These are phyloP conservation scores for Diaporthe sp. DNA, from an alignment of 2,329 filamentous ascomycete species.

Conservation along the genomic window DNA sequence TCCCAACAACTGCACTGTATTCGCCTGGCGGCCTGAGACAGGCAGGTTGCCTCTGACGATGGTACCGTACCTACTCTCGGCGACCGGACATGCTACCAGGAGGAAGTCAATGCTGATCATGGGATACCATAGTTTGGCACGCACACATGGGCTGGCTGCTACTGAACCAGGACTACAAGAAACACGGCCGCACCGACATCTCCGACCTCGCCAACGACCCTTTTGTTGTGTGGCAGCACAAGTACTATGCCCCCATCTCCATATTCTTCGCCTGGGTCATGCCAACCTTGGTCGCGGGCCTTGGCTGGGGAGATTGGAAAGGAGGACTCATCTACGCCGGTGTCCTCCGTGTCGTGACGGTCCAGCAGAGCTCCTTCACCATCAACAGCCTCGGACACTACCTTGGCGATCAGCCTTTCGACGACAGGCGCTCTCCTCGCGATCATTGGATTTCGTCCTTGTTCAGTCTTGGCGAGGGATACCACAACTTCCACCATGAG, in stretches of 20 bases:
- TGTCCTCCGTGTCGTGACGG: constrained; percentile 88
- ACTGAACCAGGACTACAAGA: constrained; percentile 92
- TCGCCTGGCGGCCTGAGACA: neutral
- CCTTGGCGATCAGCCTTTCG: constrained; percentile 92
- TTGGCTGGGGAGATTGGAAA: constrained; percentile 84
- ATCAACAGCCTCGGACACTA: constrained; percentile 93
- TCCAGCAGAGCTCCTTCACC: constrained; percentile 93
- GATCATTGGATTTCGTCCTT: constrained; percentile 89
- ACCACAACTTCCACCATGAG: constrained; percentile 94
- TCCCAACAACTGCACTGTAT: neutral
- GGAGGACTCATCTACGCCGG: constrained; percentile 89
- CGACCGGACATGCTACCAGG: neutral
- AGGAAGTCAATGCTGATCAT: neutral
- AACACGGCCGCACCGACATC: constrained; percentile 89
- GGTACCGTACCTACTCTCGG: neutral
- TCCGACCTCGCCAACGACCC: constrained; percentile 88
- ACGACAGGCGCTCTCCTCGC: constrained; percentile 91
- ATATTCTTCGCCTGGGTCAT: constrained; percentile 82
- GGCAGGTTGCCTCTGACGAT: neutral
- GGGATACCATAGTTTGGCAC: constrained; percentile 68
- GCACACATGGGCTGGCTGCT: constrained; percentile 92
- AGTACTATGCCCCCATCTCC: constrained; percentile 85
- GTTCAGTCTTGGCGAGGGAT: constrained; percentile 85
- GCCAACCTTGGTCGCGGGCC: constrained; percentile 80
- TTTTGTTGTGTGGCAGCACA: constrained; percentile 89